Base-by-base conservation (phyloP, 2,329 filamentous ascomycete genomes). In the Trichoderma endophyticum region DNA sequence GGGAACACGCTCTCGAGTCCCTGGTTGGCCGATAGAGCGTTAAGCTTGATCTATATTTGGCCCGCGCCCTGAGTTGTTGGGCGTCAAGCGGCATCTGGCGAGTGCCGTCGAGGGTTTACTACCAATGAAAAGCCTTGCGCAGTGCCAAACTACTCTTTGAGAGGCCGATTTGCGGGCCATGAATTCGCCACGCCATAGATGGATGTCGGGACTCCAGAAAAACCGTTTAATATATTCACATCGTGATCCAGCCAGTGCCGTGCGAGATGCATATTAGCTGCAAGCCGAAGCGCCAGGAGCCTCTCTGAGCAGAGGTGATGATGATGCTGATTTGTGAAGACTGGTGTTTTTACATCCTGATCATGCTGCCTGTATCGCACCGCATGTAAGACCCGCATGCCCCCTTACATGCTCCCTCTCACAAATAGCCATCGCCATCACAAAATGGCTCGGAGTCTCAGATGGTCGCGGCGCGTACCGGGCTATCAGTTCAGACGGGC, bases 1-100 rank as follows among this genome's bases (percentile, higher is more conserved):
- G 32, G 28, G 18, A 54, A 4, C 26, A 76, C 77, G 73, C 77
- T 76, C 21, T 77, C 77, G 76, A 69, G 73, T 65, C n/a, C 61
- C 36, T 81, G 77, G 82, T 82, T 83, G 81, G 81, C 39, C 69
- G 62, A 73, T 71, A 74, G 73, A 74, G 75, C 63, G 63, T 76
- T 77, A 73, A 76, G 76, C 76, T 78, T 78, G 78, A 77, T 75
- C 80, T 79, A 79, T 79, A 77, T 80, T 78, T 79, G 77, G 76
- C 66, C 73, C 74, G 72, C n/a, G n/a, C 56, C 39, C 32, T 61
- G 21, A n/a, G 21, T 32, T 26, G 34, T 30, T 61, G 56, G 39
- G 66, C 66, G 57, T 62, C 57, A 61, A 62, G 39, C 66, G 28
- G 66, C 39, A 69, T 62, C n/a, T 54, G 14, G 36, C 28, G 36